These are phyloP conservation scores for Wickerhamomyces xylosicus DNA, from an alignment of 805 yeast genomes.

Conservation along the genomic window DNA sequence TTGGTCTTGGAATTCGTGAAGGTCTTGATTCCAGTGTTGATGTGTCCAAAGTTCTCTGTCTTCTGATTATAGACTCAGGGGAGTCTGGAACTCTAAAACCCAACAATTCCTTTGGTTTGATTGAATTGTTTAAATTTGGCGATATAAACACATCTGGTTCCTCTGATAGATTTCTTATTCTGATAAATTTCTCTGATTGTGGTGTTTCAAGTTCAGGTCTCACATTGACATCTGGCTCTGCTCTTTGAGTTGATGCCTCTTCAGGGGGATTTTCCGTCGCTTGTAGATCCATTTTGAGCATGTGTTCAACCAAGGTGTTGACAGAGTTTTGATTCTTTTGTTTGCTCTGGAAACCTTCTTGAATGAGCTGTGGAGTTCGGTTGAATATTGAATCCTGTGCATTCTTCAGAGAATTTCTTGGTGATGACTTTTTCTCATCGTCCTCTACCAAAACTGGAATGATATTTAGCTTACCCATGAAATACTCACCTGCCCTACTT, in stretches of 20 bases:
- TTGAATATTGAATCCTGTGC: neutral
- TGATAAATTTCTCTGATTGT: neutral
- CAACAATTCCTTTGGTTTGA: neutral
- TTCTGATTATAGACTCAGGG: neutral
- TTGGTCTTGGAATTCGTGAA: neutral
- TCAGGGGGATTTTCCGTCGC: too few species aligned
- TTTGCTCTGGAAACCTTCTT: neutral
- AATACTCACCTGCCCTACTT: constrained; percentile 26
- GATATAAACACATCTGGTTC: neutral
- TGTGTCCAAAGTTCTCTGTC: neutral
- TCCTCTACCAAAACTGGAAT: constrained; percentile 26
- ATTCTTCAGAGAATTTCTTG: neutral
- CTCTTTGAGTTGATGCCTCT: too few species aligned
- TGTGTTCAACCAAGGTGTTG: too few species aligned
- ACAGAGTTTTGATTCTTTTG: neutral
- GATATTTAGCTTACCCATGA: constrained; percentile 31
- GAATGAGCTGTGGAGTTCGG: neutral
- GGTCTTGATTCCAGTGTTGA: neutral
- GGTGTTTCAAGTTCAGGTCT: neutral
- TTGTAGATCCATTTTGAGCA: too few species aligned
- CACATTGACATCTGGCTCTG: neutral
- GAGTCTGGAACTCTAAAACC: neutral
- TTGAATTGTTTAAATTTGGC: neutral
- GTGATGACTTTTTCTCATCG: constrained; percentile 6
- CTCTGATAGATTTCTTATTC: neutral